phyloP scores from a whole-genome alignment of 2,329 filamentous ascomycete genomes.

The Cercospora sesami region DNA sequence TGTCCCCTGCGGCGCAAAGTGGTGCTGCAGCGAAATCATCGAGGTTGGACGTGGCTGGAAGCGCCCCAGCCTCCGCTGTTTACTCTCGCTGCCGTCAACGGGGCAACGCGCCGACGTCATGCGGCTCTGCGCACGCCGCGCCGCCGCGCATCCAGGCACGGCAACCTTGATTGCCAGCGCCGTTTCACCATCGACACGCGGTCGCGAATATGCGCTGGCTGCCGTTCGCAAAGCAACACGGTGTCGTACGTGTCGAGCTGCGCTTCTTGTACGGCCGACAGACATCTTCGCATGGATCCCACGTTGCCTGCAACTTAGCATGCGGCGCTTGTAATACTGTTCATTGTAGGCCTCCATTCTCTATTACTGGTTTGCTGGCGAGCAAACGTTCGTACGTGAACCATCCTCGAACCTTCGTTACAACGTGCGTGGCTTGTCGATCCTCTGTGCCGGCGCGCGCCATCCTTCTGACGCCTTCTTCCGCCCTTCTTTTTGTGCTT shows the following conservation, averaged over 20 bases:
- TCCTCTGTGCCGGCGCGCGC: neutral
- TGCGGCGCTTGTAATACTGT: neutral
- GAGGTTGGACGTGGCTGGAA: slow-evolving; percentile 18
- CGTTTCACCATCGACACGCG: neutral
- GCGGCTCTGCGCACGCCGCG: slow-evolving; percentile 5
- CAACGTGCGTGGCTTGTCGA: neutral
- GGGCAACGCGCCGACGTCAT: slow-evolving; percentile 14
- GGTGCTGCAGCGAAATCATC: slow-evolving; percentile 12
- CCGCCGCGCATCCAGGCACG: neutral
- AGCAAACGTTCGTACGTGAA: neutral
- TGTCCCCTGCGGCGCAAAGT: slow-evolving; percentile 8
- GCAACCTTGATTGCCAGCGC: slow-evolving; percentile 10
- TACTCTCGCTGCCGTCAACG: neutral
- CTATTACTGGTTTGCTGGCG: neutral
- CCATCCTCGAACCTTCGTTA: neutral
- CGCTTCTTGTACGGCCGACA: neutral
- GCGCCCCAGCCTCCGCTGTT: slow-evolving; percentile 7
- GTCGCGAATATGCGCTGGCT: neutral
- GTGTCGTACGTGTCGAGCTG: neutral
- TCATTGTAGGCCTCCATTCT: neutral
- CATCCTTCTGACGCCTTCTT: neutral
- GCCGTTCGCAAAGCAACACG: neutral
- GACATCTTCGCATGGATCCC: neutral
- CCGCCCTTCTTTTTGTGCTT: neutral
- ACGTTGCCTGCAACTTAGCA: neutral